phyloP scores from a whole-genome alignment of 768 basidiomycete species.

The Leccinum olivaceopallidum region DNA sequence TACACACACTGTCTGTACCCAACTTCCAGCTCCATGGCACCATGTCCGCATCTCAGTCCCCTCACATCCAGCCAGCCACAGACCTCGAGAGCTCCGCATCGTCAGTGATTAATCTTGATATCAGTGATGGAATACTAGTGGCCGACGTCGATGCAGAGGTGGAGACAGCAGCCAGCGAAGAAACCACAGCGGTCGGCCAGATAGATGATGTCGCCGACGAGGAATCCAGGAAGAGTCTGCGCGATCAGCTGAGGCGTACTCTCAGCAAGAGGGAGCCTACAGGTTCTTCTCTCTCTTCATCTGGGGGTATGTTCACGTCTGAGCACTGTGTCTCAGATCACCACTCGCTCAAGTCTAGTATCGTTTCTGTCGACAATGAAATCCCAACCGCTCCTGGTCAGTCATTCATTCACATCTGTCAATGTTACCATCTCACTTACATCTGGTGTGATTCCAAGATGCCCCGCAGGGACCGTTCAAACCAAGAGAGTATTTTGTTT shows the following conservation, averaged over 20 bases:
- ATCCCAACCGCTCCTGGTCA: constrained; percentile 27
- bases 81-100: constrained; percentile 66
- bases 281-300: constrained; percentile 37
- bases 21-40: constrained; percentile 53
- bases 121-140: constrained; percentile 67
- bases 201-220: constrained; percentile 49
- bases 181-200: constrained; percentile 47
- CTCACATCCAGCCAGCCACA: constrained; percentile 31
- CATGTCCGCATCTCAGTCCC: constrained; percentile 31
- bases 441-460: constrained; percentile 7
- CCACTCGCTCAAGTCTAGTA: constrained; percentile 14
- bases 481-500: constrained; percentile 83
- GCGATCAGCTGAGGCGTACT: constrained; percentile 72
- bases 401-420: constrained; percentile 12
- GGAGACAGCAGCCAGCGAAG: constrained; percentile 55
- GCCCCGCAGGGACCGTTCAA: constrained; percentile 31
- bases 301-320: constrained; percentile 12
- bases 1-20: constrained; percentile 56
- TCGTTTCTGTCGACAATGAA: constrained; percentile 35
- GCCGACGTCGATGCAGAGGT: constrained; percentile 68
- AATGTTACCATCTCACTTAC: constrained; percentile 5
- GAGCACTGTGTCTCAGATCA: constrained; percentile 10
- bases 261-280: constrained; percentile 51
- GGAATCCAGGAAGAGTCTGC: constrained; percentile 60
- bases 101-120: constrained; percentile 66